Base-by-base conservation (phyloP, 352 stramenopile species). In the Globisporangium acanthophoron region DNA sequence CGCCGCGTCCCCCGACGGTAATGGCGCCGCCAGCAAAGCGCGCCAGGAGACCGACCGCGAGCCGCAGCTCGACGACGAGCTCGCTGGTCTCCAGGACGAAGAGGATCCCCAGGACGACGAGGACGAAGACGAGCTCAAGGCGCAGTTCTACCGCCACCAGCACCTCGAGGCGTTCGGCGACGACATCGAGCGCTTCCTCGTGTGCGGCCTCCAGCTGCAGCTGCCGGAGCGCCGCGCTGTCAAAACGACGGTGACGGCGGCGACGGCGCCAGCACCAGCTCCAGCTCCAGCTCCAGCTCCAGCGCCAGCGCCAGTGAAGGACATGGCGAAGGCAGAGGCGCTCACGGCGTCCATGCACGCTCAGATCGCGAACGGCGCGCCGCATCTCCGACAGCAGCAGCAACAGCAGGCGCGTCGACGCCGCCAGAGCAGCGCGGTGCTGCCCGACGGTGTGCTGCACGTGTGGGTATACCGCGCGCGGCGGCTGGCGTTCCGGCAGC, bases 401-500 rank as follows among this genome's bases (percentile, higher is more conserved):
- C 35, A 9, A 3, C 35, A 40, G 35, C 35, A 13, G 35, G 7
- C 11, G 35, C 49, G 29, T 7, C 56, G 56, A 5, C 56, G 56
- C 5, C 48, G 49, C 9, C 39, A 37, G 40, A 62, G 57, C 40
- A 62, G 43, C 50, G 57, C 57, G 13, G 33, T 61, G 13, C 39
- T 74, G 29, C 67, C 67, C 5, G 64, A 74, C 3, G 67, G 67
- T 6, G 58, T 58, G 43, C 58, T 88, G 44, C 71, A 80, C 44
- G 60, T 86, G 15, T 80, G 74, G 66, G 69, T 86, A 6, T 85
- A 78, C 50, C 66, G 83, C 54, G 76, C 76, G 24, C 64, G 70
- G 3, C 69, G 73, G 2, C 65, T 88, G n/a, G 52, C 59, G 13
- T 62, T 74, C 29, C 71, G 74, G 48, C 62, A 72, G 13, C 54